Evolutionary conservation across 2,329 filamentous ascomycete species (phyloP), one percentile per base, ranked within the genome.

Genomic region (Pyricularia grisea): DNA sequence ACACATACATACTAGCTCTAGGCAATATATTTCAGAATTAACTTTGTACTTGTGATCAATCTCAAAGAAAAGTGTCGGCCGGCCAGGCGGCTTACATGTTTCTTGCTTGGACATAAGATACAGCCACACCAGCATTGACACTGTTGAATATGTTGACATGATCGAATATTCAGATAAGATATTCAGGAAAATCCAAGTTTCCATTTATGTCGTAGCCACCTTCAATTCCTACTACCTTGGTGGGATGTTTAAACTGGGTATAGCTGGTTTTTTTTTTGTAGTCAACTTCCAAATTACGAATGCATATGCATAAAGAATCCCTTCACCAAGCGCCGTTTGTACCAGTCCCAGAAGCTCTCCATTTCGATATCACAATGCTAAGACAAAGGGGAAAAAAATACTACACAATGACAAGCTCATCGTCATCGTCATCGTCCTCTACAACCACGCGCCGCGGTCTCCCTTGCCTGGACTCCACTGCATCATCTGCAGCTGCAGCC

Each of bases 331-430:
- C 42, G 42, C 42, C 42, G 20, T 55, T 55, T 55, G 20, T n/a
- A n/a, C 42, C 42, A 55, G 42, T 55, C 42, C 42, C 42, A 55
- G 42, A 10, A 55, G 42, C 42, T 55, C n/a, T 55, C 20, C 20
- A n/a, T 55, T 55, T 55, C 42, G 42, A 55, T 55, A 55, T n/a
- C 42, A 9, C 42, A 55, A 55, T n/a, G 17, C 20, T n/a, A 28
- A 27, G 20, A 61, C 58, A 61, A 64, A 64, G 6, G 10, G 9
- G 11, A 33, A 33, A 10, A 64, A 64, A 64, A 64, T 42, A 42
- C 68, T 75, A 79, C 71, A 84, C 76, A 75, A 85, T 83, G 69
- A 85, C 75, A 72, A 85, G 74, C 72, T 88, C 86, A 69, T 81
- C 83, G 30, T 68, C 66, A 72, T 84, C 82, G 70, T 84, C 81